Conservation (phyloP, 257 asterid species). For the Penstemon newberryi region DNA sequence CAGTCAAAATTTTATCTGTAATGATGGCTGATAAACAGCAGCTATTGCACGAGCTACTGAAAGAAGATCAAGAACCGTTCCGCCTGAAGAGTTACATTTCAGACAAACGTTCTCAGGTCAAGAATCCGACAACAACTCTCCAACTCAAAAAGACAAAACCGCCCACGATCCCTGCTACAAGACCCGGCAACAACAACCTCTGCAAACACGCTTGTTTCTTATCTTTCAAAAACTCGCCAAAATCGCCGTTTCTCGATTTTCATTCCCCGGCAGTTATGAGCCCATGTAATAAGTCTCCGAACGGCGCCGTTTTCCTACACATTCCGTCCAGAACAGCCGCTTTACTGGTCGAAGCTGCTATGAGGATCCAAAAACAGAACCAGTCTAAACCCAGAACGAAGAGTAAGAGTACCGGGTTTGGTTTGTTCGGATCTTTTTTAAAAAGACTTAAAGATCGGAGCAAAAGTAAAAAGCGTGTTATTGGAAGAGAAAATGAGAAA, state of each 20-base stretch:
- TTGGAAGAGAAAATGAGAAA: conserved; percentile 15
- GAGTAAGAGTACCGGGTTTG: conserved; percentile 42
- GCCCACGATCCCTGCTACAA: neutral
- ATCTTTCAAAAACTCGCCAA: conserved; percentile 57
- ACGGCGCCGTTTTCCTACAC: conserved; percentile 53
- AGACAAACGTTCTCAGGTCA: conserved; percentile 47
- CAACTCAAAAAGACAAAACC: conserved; percentile 36
- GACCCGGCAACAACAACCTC: conserved; percentile 31
- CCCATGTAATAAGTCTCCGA: conserved; percentile 43
- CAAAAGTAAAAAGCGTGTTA: conserved; percentile 43
- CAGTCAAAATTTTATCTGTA: neutral
- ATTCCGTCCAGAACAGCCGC: conserved; percentile 68
- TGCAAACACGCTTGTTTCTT: conserved; percentile 64
- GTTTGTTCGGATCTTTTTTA: conserved; percentile 61
- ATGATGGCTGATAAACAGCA: conserved; percentile 47
- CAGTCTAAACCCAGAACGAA: conserved; percentile 40
- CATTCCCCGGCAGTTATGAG: conserved; percentile 50
- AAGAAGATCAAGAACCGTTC: conserved; percentile 84
- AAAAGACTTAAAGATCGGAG: conserved; percentile 60
- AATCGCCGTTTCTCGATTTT: conserved; percentile 54
- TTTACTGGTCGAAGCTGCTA: conserved; percentile 75
- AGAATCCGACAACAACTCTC: conserved; percentile 28
- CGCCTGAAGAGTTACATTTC: conserved; percentile 54
- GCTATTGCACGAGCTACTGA: conserved; percentile 69
- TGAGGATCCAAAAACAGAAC: conserved; percentile 69